phyloP scores from a whole-genome alignment of 2,329 filamentous ascomycete genomes.

The Macrophomina phaseolina region DNA sequence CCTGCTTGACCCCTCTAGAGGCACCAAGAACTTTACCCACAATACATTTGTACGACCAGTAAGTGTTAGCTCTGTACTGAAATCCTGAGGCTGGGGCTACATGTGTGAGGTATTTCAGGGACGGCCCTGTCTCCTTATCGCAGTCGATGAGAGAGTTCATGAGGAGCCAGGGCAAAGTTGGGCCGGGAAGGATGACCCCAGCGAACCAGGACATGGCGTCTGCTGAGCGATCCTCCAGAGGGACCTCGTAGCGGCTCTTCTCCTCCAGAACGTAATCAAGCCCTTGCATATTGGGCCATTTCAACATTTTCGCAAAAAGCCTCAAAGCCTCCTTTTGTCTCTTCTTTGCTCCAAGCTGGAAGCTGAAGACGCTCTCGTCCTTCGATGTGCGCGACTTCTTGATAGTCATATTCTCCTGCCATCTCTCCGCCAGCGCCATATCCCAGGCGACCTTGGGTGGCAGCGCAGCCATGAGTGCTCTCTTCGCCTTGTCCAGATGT shows the following conservation, averaged over 20 bases:
- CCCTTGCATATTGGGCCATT: conserved; percentile 75
- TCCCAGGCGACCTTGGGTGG: conserved; percentile 76
- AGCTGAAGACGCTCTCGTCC: conserved; percentile 56
- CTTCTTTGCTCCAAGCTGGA: conserved; percentile 69
- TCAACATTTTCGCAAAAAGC: conserved; percentile 73
- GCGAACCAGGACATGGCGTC: conserved; percentile 80
- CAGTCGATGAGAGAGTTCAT: conserved; percentile 81
- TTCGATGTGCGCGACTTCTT: conserved; percentile 61
- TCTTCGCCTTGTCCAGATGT: conserved; percentile 68
- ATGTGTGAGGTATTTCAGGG: conserved; percentile 71
- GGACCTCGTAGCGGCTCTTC: conserved; percentile 55
- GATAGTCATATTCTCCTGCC: conserved; percentile 73
- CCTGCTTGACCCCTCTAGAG: conserved; percentile 71
- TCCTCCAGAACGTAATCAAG: conserved; percentile 68
- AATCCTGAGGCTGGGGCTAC: conserved; percentile 73
- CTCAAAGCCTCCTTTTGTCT: conserved; percentile 72
- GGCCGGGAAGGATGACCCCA: conserved; percentile 73
- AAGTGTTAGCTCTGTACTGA: conserved; percentile 78
- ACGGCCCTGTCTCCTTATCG: conserved; percentile 70
- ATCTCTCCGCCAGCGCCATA: conserved; percentile 73
- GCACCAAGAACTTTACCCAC: conserved; percentile 73
- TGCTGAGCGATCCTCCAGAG: conserved; percentile 66
- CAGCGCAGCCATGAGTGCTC: conserved; percentile 67
- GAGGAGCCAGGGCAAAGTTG: conserved; percentile 73
- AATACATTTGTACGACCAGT: conserved; percentile 75